Conservation (phyloP, 192 early-diverging fungal genomes). For the Mortierella hygrophila region DNA sequence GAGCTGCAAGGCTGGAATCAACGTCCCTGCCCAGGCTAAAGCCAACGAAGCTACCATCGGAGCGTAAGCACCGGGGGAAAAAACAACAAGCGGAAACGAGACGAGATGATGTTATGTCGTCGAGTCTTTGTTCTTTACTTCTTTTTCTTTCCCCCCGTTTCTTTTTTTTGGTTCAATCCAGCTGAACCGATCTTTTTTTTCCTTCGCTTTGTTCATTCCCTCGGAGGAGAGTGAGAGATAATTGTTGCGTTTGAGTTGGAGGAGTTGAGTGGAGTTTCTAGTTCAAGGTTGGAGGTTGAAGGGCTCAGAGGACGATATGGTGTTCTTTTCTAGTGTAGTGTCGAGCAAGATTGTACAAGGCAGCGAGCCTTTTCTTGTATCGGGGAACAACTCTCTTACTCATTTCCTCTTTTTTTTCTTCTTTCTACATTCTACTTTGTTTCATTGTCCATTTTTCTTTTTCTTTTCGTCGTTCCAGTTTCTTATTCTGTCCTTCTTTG, state of each 20-base stretch:
- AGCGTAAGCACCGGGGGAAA: conserved; percentile 13
- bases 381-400: background rate
- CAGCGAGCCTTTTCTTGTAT: background rate
- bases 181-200: background rate
- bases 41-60: conserved; percentile 8
- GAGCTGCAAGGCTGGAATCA: conserved; percentile 23
- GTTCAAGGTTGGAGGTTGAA: too few relatives aligned
- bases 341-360: background rate
- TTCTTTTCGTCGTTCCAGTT: background rate
- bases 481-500: background rate
- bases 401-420: background rate
- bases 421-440: background rate
- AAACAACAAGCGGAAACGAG: background rate
- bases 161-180: too few relatives aligned
- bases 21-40: background rate
- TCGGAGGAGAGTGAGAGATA: background rate
- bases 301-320: too few relatives aligned
- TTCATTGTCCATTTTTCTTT: background rate
- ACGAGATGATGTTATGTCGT: background rate
- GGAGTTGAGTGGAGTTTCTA: background rate
- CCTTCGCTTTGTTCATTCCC: background rate
- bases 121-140: background rate
- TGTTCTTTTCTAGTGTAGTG: conserved; percentile 5
- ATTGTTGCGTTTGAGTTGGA: background rate
- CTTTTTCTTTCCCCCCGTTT: background rate